A percentile compares a stretch with the other conserved stretches of the same genome.
phyloP scores from a whole-genome alignment of 2,329 filamentous ascomycete species.

The Grosmannia serpens region DNA sequence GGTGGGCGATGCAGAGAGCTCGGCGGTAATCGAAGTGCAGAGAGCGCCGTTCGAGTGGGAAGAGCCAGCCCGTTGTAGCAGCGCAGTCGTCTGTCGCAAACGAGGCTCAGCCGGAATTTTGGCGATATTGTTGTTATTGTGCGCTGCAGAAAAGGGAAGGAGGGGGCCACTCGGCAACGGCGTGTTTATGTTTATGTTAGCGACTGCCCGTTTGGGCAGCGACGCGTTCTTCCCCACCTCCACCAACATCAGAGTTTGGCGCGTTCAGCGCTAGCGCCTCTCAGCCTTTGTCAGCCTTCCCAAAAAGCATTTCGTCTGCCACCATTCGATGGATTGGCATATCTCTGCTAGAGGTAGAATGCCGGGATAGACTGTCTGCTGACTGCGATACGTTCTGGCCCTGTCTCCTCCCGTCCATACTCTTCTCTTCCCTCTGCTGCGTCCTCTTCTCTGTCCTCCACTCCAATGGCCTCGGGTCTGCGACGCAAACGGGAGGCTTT shows the following conservation, averaged over 20 bases:
- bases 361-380: background rate
- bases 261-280: slow-evolving; percentile 1
- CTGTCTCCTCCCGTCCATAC: background rate
- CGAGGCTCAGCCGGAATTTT: background rate
- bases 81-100: background rate
- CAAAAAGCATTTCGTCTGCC: background rate
- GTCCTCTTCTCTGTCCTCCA: background rate
- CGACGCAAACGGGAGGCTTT: slow-evolving; percentile 26
- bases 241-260: background rate
- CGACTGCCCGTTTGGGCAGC: slow-evolving; percentile 8
- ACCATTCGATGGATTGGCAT: background rate
- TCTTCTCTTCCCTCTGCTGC: background rate
- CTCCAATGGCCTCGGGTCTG: slow-evolving; percentile 10
- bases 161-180: slow-evolving; percentile 9
- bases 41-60: background rate
- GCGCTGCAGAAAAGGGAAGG: background rate
- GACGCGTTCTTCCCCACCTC: background rate
- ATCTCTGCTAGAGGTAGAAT: background rate
- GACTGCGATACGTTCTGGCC: background rate
- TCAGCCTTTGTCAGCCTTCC: slow-evolving; percentile 1
- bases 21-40: background rate
- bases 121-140: background rate
- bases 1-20: background rate
- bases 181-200: slow-evolving; percentile 26
- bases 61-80: background rate